phyloP scores from a whole-genome alignment of 108 stramenopile species.

The Nitzschia sp. region DNA sequence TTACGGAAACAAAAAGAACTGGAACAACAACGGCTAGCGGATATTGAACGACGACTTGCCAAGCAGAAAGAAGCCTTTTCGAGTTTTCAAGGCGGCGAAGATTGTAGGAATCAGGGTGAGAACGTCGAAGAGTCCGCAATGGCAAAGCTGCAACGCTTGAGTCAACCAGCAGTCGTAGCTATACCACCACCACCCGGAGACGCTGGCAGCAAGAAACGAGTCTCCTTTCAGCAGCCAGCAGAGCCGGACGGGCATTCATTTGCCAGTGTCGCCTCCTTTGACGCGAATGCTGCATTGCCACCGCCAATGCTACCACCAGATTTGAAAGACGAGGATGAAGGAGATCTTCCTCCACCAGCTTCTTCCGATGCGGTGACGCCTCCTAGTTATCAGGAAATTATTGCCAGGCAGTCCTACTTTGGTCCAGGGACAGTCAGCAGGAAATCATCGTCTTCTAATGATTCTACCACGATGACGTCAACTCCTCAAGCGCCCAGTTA shows the following conservation, averaged over 20 bases:
- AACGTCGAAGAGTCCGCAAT: conserved; percentile 39
- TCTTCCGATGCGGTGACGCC: not conserved
- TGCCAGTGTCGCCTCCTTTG: not conserved
- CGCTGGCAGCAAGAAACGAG: conserved; percentile 3
- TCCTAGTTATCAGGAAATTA: conserved; percentile 24
- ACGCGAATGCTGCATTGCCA: conserved; percentile 4
- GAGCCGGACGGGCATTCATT: conserved; percentile 37
- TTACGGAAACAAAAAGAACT: conserved; percentile 39
- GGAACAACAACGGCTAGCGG: conserved; percentile 24
- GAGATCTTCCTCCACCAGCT: not conserved
- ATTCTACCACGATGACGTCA: not conserved
- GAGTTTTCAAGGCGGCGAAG: not conserved
- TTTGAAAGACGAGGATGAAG: conserved; percentile 5
- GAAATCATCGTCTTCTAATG: not conserved
- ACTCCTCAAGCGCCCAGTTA: conserved; percentile 3
- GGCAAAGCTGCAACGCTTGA: conserved; percentile 39
- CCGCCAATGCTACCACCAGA: conserved; percentile 30
- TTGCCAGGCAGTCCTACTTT: conserved; percentile 28
- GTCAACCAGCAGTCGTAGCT: conserved; percentile 23
- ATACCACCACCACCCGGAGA: not conserved
- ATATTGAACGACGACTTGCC: conserved; percentile 16
- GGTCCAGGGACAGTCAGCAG: conserved; percentile 23
- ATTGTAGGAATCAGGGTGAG: not conserved
- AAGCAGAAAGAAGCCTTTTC: conserved; percentile 13
- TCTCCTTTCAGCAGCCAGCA: conserved; percentile 11